Conservation (phyloP, 768 basidiomycete species). For the Kwoniella sp. region DNA sequence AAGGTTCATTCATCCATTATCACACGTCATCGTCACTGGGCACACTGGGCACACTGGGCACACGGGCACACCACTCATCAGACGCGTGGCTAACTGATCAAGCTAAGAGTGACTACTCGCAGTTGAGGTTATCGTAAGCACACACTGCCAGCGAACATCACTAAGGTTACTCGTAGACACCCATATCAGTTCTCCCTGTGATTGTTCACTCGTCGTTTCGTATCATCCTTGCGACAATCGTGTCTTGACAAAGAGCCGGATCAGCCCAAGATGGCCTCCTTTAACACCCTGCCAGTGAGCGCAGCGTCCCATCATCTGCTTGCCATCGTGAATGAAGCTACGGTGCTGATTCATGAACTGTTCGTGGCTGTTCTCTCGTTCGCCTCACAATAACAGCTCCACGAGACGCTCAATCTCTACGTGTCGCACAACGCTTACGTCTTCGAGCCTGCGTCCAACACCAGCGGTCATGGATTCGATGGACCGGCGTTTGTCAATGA, state of each 20-base stretch:
- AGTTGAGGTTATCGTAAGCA: too few relatives aligned
- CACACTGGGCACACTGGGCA: too few relatives aligned
- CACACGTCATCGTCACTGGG: neutral
- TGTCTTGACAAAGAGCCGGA: neutral
- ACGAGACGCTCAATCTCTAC: constrained; percentile 56
- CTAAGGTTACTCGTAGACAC: too few relatives aligned
- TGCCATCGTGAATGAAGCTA: neutral
- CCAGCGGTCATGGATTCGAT: constrained; percentile 22
- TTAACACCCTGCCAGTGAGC: constrained; percentile 6
- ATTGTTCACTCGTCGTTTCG: too few relatives aligned
- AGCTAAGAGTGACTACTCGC: too few relatives aligned
- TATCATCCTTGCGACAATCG: too few relatives aligned
- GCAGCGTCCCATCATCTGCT: neutral
- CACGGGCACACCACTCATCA: too few relatives aligned
- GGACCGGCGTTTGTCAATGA: constrained; percentile 36
- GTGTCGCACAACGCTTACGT: constrained; percentile 48
- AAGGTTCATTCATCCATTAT: neutral
- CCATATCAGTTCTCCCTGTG: too few relatives aligned
- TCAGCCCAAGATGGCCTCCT: constrained; percentile 6
- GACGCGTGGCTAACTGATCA: too few relatives aligned
- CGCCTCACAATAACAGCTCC: constrained; percentile 30
- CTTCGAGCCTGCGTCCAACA: constrained; percentile 45
- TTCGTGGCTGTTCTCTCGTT: neutral
- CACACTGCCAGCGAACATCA: too few relatives aligned
- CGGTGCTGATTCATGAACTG: neutral